Evolutionary conservation across 2,329 filamentous ascomycete genomes (phyloP).

Genomic region (Xylariales sp.): DNA sequence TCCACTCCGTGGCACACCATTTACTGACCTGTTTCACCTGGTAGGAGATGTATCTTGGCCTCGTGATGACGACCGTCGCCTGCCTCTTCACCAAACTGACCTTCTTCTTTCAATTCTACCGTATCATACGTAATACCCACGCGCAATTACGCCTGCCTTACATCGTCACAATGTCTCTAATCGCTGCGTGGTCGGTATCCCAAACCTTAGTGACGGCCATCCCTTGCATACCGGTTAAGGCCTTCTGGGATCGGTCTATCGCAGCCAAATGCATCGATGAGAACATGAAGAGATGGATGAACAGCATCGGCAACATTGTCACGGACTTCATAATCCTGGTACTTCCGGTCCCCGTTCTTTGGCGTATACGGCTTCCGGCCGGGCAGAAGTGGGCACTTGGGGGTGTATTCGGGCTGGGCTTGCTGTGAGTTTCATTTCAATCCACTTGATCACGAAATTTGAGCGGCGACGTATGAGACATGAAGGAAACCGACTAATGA

Average conservation of each 20-base stretch:
- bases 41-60: not conserved
- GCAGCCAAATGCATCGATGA: not conserved
- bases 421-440: not conserved
- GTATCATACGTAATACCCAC: constrained; percentile 4
- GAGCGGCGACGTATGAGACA: no score
- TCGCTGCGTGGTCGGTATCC: not conserved
- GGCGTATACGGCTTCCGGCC: not conserved
- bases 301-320: not conserved
- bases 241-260: not conserved
- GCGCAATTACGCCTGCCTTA: not conserved
- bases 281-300: not conserved
- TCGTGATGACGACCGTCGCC: not conserved
- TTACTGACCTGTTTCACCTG: no score
- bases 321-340: constrained; percentile 5
- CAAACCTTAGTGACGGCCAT: not conserved
- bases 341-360: constrained; percentile 2
- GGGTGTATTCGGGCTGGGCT: not conserved
- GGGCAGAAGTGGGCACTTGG: not conserved
- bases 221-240: not conserved
- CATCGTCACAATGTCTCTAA: not conserved
- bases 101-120: not conserved
- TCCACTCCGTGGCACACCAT: no score
- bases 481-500: no score
- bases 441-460: no score
- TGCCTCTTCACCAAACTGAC: not conserved